Percentiles rank a stretch among this genome's conserved stretches.
phyloP scores from a whole-genome alignment of 805 yeast species.

The Yamadazyma laniorum region DNA sequence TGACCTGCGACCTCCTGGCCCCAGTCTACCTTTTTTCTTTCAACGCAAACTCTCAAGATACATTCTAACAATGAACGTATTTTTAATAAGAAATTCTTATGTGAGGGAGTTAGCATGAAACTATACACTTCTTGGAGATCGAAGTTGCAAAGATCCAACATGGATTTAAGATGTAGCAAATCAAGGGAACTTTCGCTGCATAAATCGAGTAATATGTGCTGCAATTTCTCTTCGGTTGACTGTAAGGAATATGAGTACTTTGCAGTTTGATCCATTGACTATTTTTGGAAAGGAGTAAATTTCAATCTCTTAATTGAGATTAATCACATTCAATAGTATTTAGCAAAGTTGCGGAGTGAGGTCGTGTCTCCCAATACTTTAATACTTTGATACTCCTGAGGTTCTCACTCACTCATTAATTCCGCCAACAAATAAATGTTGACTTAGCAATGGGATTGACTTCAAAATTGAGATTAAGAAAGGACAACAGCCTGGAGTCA shows the following conservation, averaged over 20 bases:
- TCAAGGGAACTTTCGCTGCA: no score
- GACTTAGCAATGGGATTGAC: constrained; percentile 5
- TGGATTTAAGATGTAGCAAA: no score
- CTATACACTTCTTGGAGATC: no score
- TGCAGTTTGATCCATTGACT: neutral
- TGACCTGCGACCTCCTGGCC: no score
- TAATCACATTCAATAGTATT: neutral
- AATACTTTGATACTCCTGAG: neutral
- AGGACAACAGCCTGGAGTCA: constrained; percentile 9
- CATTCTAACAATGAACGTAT: neutral
- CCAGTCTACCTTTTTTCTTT: neutral
- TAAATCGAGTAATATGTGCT: no score
- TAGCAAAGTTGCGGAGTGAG: neutral
- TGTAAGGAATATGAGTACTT: no score
- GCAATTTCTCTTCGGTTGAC: no score
- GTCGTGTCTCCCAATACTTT: neutral
- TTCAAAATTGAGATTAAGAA: constrained; percentile 7
- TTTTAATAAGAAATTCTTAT: no score
- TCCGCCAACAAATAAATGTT: neutral
- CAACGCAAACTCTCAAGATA: neutral
- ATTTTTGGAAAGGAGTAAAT: no score
- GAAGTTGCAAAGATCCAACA: no score
- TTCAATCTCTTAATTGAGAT: neutral
- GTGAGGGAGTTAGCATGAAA: neutral
- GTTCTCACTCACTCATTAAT: neutral